These are phyloP conservation scores for Mortierella sp. DNA, from an alignment of 371 early-diverging fungal species.

Conservation along the genomic window DNA sequence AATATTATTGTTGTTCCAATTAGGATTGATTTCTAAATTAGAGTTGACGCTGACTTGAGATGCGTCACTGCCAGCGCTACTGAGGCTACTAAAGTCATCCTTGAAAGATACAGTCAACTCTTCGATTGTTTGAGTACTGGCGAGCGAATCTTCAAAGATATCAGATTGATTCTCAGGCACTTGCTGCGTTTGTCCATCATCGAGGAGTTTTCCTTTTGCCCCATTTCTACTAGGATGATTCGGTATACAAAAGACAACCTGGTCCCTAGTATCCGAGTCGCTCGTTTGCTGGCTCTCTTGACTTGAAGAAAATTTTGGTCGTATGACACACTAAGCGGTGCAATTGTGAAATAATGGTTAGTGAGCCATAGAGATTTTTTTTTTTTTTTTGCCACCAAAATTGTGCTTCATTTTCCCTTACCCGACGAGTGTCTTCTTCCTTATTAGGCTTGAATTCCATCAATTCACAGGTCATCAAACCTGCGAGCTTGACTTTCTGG, in stretches of 20 bases:
- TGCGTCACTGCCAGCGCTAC: background rate
- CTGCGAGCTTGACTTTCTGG: background rate
- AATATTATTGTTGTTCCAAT: no score
- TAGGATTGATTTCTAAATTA: background rate
- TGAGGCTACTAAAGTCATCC: no score
- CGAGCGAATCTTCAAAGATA: background rate
- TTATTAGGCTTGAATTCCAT: background rate
- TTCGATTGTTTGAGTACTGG: no score
- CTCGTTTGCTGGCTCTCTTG: background rate
- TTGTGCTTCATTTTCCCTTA: background rate
- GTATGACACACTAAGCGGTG: background rate
- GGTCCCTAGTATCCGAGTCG: background rate
- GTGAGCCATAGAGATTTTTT: background rate
- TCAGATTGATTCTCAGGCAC: background rate
- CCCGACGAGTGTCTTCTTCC: background rate
- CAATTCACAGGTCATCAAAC: background rate
- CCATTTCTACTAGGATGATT: background rate
- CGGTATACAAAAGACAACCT: background rate
- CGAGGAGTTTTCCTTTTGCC: background rate
- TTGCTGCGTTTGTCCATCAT: conserved; percentile 1
- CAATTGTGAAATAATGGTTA: background rate
- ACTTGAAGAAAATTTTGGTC: background rate
- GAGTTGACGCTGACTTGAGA: background rate
- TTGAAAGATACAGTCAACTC: no score
- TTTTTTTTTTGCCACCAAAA: background rate